Percentiles rank a stretch among this genome's conserved stretches.
These are phyloP conservation scores for Phytophthora pluvialis DNA, from an alignment of 352 stramenopile genomes.

Conservation along the genomic window DNA sequence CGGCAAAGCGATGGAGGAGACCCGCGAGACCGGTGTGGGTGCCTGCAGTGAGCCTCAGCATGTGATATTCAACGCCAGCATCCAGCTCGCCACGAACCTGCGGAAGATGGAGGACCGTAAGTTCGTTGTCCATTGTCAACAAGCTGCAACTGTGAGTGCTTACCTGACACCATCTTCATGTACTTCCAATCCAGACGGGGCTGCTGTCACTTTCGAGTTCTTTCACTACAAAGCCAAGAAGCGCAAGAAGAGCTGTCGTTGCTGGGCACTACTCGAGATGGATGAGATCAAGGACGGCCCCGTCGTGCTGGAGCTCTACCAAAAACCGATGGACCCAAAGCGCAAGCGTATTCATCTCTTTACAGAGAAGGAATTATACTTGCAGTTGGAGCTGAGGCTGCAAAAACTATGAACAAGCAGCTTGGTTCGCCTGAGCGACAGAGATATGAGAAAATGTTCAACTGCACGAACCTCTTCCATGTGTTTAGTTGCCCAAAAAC, in stretches of 20 bases:
- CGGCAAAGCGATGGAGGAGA: slow-evolving; percentile 60
- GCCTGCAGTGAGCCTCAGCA: slow-evolving; percentile 47
- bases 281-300: slow-evolving; percentile 54
- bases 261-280: slow-evolving; percentile 76
- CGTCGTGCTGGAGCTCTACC: slow-evolving; percentile 68
- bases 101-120: slow-evolving; percentile 62
- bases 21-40: slow-evolving; percentile 54
- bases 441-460: background rate
- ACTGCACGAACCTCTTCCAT: slow-evolving; percentile 1
- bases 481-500: slow-evolving; percentile 56
- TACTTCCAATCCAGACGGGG: slow-evolving; percentile 42
- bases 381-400: slow-evolving; percentile 54
- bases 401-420: slow-evolving; percentile 27
- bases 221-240: slow-evolving; percentile 84
- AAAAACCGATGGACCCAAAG: slow-evolving; percentile 72
- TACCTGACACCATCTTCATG: slow-evolving; percentile 1
- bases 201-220: slow-evolving; percentile 73
- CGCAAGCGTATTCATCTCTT: slow-evolving; percentile 76
- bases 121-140: background rate
- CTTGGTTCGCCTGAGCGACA: background rate
- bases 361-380: slow-evolving; percentile 74
- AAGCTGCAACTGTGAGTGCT: background rate
- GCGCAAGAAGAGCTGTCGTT: slow-evolving; percentile 78
- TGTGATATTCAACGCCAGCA: slow-evolving; percentile 51
- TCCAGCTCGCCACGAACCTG: slow-evolving; percentile 59